phyloP scores from a whole-genome alignment of 805 yeast genomes.

The Pichia eremophila region DNA sequence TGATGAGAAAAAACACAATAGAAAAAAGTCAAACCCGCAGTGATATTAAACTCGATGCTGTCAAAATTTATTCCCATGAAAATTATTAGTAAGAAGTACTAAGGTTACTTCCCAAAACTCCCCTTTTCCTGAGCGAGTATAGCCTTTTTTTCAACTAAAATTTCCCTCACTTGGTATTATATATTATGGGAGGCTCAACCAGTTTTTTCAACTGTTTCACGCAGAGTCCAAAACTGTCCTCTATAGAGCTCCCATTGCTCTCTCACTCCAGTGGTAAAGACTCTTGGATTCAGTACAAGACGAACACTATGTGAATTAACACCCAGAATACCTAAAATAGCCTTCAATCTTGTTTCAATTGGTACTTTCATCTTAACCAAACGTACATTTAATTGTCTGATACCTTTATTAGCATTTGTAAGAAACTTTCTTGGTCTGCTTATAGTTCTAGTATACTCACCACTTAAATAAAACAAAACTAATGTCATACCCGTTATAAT shows the following conservation, averaged over 20 bases:
- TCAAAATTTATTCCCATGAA: background rate
- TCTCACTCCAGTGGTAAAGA: constrained; percentile 71
- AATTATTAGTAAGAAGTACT: background rate
- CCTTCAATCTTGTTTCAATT: background rate
- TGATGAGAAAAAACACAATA: background rate
- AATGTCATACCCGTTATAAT: constrained; percentile 59
- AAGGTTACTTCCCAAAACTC: no score
- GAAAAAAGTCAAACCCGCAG: background rate
- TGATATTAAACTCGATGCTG: background rate
- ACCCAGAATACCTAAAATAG: constrained; percentile 4
- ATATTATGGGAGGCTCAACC: no score
- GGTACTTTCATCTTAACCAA: constrained; percentile 49
- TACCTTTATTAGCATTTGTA: constrained; percentile 77
- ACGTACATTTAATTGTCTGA: constrained; percentile 72
- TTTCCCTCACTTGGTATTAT: no score
- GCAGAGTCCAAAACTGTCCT: constrained; percentile 85
- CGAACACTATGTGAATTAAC: constrained; percentile 37
- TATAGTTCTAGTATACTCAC: constrained; percentile 81
- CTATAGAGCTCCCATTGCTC: constrained; percentile 94
- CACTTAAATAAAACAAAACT: constrained; percentile 72
- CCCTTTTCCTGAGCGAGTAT: no score
- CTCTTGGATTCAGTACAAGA: constrained; percentile 69
- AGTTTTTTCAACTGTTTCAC: background rate
- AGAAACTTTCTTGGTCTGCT: constrained; percentile 73
- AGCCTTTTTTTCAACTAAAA: no score